Conservation (phyloP, 441 rosid genomes). For the Pelargonium australe region DNA sequence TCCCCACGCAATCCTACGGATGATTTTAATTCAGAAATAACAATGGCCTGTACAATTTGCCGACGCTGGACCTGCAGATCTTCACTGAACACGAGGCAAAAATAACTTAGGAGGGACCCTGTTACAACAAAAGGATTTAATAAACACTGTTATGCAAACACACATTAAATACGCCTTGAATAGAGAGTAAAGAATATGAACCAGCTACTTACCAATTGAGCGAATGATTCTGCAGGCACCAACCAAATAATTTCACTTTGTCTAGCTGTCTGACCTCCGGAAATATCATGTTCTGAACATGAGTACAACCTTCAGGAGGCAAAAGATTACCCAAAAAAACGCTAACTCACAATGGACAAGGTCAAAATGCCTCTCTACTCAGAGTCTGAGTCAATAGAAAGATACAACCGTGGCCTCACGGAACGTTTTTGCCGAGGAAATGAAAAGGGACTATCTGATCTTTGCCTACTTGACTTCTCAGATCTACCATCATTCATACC, state of each 20-base stretch:
- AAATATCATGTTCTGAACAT: neutral
- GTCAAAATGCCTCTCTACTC: constrained; percentile 33
- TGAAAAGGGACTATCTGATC: constrained; percentile 64
- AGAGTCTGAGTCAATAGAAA: constrained; percentile 79
- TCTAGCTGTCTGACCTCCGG: neutral
- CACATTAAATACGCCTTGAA: neutral
- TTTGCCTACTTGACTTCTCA: constrained; percentile 62
- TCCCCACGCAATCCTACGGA: constrained; percentile 22
- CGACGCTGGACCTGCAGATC: constrained; percentile 24
- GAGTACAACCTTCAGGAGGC: neutral
- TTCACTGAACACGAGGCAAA: constrained; percentile 1
- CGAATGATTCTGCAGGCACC: constrained; percentile 23
- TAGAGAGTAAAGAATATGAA: no score
- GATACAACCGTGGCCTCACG: constrained; percentile 60
- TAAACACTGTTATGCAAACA: constrained; percentile 13
- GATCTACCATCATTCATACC: constrained; percentile 67
- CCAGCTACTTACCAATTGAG: constrained; percentile 24
- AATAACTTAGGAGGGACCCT: constrained; percentile 21
- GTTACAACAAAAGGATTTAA: constrained; percentile 18
- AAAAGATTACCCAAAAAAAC: neutral
- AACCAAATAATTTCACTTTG: constrained; percentile 10
- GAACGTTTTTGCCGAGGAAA: constrained; percentile 91
- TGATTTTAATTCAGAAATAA: constrained; percentile 22
- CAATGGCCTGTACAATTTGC: constrained; percentile 34
- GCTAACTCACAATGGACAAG: neutral